phyloP scores from a whole-genome alignment of 176 grass and related monocot genomes.

The Aegilops longissima region DNA sequence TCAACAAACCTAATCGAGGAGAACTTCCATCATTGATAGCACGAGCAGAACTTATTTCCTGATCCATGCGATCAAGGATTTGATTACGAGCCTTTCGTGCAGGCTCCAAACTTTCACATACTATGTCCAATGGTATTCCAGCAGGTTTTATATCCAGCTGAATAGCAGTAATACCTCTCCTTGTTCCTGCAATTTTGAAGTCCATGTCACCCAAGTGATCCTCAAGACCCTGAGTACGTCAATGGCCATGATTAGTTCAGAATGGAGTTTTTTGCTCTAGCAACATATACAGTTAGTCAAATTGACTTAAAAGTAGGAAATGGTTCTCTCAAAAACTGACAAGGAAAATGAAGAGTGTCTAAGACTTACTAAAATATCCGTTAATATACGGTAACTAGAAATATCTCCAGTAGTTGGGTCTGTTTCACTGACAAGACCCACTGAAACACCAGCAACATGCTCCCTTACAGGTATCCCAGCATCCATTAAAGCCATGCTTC shows the following conservation, averaged over 20 bases:
- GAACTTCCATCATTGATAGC: slow-evolving; percentile 65
- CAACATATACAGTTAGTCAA: background rate
- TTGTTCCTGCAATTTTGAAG: slow-evolving; percentile 99
- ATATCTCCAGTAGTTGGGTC: slow-evolving; percentile 71
- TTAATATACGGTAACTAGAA: slow-evolving; percentile 81
- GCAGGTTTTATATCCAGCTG: slow-evolving; percentile 99
- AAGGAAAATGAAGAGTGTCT: background rate
- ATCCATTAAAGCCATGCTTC: slow-evolving; percentile 98
- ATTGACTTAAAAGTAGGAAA: background rate
- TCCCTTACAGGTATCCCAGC: slow-evolving; percentile 98
- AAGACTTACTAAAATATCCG: slow-evolving; percentile 85
- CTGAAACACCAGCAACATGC: slow-evolving; percentile 98
- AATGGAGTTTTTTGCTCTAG: background rate
- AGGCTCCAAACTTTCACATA: slow-evolving; percentile 92
- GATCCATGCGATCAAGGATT: slow-evolving; percentile 91
- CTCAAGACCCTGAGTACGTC: slow-evolving; percentile 79
- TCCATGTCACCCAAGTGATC: slow-evolving; percentile 99
- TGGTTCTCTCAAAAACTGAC: slow-evolving; percentile 7
- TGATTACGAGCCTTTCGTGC: slow-evolving; percentile 77
- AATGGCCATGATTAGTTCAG: slow-evolving; percentile 10
- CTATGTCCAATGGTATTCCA: slow-evolving; percentile 94
- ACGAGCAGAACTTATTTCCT: slow-evolving; percentile 81
- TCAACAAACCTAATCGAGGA: slow-evolving; percentile 79
- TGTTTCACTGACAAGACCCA: slow-evolving; percentile 83
- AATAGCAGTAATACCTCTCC: slow-evolving; percentile 92